phyloP scores from a whole-genome alignment of 1,284 basidiomycete genomes.

The Papiliotrema fonsecae region DNA sequence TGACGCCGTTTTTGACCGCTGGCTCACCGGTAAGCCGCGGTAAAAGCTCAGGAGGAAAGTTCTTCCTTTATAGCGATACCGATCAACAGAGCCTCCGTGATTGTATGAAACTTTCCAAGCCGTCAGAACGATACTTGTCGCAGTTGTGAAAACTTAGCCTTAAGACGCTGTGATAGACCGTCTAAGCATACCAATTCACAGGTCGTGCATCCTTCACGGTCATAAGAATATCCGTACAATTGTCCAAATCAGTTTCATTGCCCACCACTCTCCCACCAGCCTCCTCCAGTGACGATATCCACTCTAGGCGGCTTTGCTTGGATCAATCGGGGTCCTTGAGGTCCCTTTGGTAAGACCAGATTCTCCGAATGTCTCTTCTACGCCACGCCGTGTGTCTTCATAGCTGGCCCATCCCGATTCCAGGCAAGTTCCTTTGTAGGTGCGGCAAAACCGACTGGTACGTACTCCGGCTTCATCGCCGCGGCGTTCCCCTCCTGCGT shows the following conservation, averaged over 20 bases:
- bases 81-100: no score
- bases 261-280: constrained; percentile 23
- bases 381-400: constrained; percentile 31
- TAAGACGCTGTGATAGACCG: no score
- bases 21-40: no score
- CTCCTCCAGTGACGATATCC: constrained; percentile 12
- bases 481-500: not conserved
- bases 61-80: no score
- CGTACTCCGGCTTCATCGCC: constrained; percentile 8
- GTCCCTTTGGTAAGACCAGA: constrained; percentile 12
- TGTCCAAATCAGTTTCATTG: constrained; percentile 5
- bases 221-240: no score
- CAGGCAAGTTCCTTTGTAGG: constrained; percentile 15
- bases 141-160: no score
- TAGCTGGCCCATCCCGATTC: constrained; percentile 30
- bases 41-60: no score
- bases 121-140: no score
- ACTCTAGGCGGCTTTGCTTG: constrained; percentile 27
- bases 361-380: constrained; percentile 20
- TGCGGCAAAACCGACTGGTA: constrained; percentile 21
- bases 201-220: no score
- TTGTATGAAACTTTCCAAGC: no score
- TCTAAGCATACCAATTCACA: no score
- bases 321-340: constrained; percentile 24
- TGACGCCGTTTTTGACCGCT: no score